phyloP scores from a whole-genome alignment of 2,329 filamentous ascomycete species.

The Hypoxylon sp. region DNA sequence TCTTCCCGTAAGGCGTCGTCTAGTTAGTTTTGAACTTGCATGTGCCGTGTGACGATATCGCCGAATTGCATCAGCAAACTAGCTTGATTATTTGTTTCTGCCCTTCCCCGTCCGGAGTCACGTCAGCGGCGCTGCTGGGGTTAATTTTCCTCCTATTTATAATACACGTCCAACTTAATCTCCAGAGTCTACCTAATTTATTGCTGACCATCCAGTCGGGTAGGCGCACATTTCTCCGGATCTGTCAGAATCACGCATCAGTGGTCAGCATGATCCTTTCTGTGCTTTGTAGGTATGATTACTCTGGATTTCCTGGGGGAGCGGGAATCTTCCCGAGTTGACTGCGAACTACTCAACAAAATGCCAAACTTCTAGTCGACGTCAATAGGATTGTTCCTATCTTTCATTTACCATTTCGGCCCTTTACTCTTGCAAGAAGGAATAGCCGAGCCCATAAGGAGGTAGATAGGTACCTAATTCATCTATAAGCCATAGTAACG shows the following conservation, averaged over 20 bases:
- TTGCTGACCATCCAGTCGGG: constrained; percentile 38
- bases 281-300: not conserved
- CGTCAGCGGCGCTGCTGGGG: constrained; percentile 35
- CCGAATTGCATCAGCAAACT: constrained; percentile 22
- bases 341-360: constrained; percentile 12
- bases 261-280: constrained; percentile 20
- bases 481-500: not conserved
- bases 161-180: constrained; percentile 31
- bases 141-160: constrained; percentile 11
- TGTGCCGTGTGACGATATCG: constrained; percentile 10
- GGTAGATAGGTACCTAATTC: constrained; percentile 4
- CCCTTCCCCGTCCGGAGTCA: constrained; percentile 19
- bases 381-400: not conserved
- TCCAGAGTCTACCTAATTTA: constrained; percentile 29
- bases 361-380: constrained; percentile 13
- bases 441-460: constrained; percentile 13
- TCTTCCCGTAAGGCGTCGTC: constrained; percentile 17
- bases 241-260: constrained; percentile 15
- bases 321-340: constrained; percentile 33
- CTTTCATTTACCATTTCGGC: constrained; percentile 12
- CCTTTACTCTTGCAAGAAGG: constrained; percentile 9
- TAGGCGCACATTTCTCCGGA: constrained; percentile 33
- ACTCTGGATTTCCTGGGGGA: constrained; percentile 15
- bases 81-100: constrained; percentile 1
- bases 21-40: constrained; percentile 9